A percentile compares a stretch with the other conserved stretches of the same genome.
phyloP scores from a whole-genome alignment of 106 monocot genomes.

The Ottelia alismoides region DNA sequence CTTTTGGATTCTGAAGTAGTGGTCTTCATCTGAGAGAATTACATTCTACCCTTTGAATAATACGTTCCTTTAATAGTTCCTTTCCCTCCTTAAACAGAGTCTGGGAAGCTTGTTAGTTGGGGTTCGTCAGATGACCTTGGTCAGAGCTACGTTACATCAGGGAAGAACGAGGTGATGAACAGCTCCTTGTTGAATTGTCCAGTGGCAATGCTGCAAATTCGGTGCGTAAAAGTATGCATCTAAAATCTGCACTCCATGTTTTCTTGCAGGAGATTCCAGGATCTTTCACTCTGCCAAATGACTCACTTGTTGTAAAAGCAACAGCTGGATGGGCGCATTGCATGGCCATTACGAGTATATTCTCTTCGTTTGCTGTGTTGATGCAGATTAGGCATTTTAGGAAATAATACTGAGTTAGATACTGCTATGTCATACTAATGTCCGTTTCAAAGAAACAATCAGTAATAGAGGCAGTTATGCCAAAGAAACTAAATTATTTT shows the following conservation, averaged over 20 bases:
- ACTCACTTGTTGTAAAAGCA: constrained; percentile 45
- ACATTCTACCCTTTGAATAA: background rate
- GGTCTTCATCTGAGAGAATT: background rate
- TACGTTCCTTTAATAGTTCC: background rate
- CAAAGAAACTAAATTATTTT: background rate
- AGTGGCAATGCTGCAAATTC: background rate
- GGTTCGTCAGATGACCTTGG: constrained; percentile 97
- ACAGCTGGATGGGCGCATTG: constrained; percentile 99
- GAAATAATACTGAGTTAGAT: too few relatives aligned
- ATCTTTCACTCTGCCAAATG: constrained; percentile 70
- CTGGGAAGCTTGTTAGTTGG: constrained; percentile 90
- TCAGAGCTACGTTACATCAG: constrained; percentile 82
- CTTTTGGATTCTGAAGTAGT: too few relatives aligned
- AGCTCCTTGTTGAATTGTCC: background rate
- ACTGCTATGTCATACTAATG: too few relatives aligned
- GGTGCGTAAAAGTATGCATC: background rate
- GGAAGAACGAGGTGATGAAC: constrained; percentile 71
- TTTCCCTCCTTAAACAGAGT: constrained; percentile 31
- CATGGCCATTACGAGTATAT: constrained; percentile 64
- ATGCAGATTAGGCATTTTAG: background rate
- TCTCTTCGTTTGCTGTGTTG: background rate
- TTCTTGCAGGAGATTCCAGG: constrained; percentile 73
- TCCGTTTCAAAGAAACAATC: background rate
- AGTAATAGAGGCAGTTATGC: background rate
- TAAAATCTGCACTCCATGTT: background rate